Evolutionary conservation across 2,329 filamentous ascomycete genomes (phyloP).

Genomic region (Xylariaceae sp.): DNA sequence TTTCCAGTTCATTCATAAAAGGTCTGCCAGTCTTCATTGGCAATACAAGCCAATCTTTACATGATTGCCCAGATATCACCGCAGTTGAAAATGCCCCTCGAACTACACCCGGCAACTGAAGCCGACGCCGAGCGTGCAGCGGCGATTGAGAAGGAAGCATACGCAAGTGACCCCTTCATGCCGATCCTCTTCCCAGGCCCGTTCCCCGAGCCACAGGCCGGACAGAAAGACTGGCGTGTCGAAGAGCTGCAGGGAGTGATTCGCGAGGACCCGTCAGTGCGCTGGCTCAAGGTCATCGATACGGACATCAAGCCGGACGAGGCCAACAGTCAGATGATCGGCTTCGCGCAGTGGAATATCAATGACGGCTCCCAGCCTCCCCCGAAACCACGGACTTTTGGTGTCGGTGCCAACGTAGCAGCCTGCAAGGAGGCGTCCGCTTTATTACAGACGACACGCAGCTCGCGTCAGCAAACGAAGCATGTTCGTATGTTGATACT

Average conservation of each 20-base stretch:
- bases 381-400: conserved; percentile 17
- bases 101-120: conserved; percentile 32
- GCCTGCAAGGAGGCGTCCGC: conserved; percentile 32
- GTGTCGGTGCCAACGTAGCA: conserved; percentile 28
- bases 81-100: conserved; percentile 33
- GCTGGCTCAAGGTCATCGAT: conserved; percentile 33
- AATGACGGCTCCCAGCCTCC: conserved; percentile 18
- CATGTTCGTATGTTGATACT: conserved; percentile 28
- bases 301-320: conserved; percentile 25
- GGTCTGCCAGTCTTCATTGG: not conserved
- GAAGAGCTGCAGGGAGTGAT: conserved; percentile 21
- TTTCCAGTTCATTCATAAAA: not conserved
- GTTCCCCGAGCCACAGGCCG: conserved; percentile 24
- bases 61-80: not conserved
- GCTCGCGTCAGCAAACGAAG: conserved; percentile 19
- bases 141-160: conserved; percentile 36
- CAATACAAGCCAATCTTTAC: not conserved
- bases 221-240: conserved; percentile 22
- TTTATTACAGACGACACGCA: conserved; percentile 18
- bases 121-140: conserved; percentile 34
- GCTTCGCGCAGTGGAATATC: conserved; percentile 32
- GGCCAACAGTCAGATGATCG: conserved; percentile 27
- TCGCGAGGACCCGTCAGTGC: conserved; percentile 22
- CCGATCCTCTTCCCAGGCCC: conserved; percentile 33
- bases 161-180: conserved; percentile 30